phyloP scores from a whole-genome alignment of 2,329 filamentous ascomycete genomes.

The Fusarium sp. region DNA sequence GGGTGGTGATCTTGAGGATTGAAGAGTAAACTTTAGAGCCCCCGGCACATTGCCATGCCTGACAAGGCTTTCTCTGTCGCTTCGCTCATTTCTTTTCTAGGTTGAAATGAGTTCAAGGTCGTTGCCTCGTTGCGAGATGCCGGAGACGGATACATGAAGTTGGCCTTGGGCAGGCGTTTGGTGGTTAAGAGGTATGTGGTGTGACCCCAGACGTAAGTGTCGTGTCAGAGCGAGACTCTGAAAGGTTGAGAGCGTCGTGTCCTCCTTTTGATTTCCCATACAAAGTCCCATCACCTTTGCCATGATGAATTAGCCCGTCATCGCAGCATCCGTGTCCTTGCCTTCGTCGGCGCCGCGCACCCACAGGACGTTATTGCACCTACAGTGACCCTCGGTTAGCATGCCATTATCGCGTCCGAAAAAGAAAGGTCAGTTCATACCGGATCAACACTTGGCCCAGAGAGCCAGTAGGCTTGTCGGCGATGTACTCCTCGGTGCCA shows the following conservation, averaged over 20 bases:
- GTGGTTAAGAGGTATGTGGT: slow-evolving; percentile 31
- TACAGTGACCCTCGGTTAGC: slow-evolving; percentile 49
- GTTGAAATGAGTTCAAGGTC: slow-evolving; percentile 10
- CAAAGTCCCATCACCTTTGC: slow-evolving; percentile 6
- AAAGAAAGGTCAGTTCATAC: slow-evolving; percentile 58
- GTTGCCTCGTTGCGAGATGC: slow-evolving; percentile 1
- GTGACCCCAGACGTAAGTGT: slow-evolving; percentile 4
- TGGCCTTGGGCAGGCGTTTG: slow-evolving; percentile 17
- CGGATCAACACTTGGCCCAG: slow-evolving; percentile 94
- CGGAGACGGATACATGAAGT: slow-evolving; percentile 21
- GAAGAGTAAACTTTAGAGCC: slow-evolving; percentile 25
- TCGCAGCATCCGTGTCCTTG: slow-evolving; percentile 66
- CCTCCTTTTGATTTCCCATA: slow-evolving; percentile 20
- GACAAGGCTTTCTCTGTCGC: neutral
- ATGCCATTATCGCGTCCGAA: neutral
- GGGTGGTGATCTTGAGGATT: slow-evolving; percentile 14
- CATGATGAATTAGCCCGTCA: slow-evolving; percentile 61
- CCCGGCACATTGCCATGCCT: slow-evolving; percentile 1
- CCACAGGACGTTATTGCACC: slow-evolving; percentile 98
- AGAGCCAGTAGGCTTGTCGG: slow-evolving; percentile 85
- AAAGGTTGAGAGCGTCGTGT: slow-evolving; percentile 11
- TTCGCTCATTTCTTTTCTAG: slow-evolving; percentile 15
- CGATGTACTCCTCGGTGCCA: slow-evolving; percentile 91
- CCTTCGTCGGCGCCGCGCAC: slow-evolving; percentile 72
- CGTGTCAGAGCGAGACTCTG: slow-evolving; percentile 26